Base-by-base conservation (phyloP, 2,329 filamentous ascomycete species). In the Sporothrix humicola region DNA sequence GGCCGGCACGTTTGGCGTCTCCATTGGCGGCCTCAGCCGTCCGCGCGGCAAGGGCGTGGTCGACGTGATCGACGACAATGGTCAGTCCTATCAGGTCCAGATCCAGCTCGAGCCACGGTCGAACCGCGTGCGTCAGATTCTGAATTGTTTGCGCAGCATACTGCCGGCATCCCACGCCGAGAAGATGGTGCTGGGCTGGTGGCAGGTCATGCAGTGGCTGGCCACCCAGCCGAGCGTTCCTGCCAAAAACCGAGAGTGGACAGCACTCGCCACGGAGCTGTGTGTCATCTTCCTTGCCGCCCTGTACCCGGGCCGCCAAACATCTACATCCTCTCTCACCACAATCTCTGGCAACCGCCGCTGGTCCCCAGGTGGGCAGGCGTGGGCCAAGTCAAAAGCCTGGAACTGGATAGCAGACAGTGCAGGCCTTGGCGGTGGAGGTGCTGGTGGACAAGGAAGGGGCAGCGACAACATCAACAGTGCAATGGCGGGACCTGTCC, bases 171-270 rank as follows among this genome's bases (percentile, higher is more conserved):
- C 85, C 0, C 84, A 87, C 56, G 88, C 82, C 74, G 91, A 84
- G 82, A 92, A 84, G 37, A 82, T 94, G 10, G 82, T 93, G 73
- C 86, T 90, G 10, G 89, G 87, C 1, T 95, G 92, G 91, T 92
- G 92, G 87, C 90, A 93, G 79, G 86, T 89, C 23, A 87, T 92
- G 81, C 88, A 89, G 75, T 95, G 92, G 92, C 83, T 93, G 56
- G 82, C 83, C 44, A 78, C 71, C 7, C 75, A 73, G 13, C 58
- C 75, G 3, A 71, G 72, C 0, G 81, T 85, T 3, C 79, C 83
- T 8, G 79, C 85, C 15, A 81, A 82, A 3, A 86, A 91, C 75
- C 73, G 83, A 1, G 93, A 95, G 80, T 95, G 92, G 92, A 91
- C 91, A 3, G 88, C 90, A 1, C 80, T 92, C 65, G 85, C 89